A percentile compares a stretch with the other conserved stretches of the same genome.
Evolutionary conservation across 108 stramenopile species (phyloP).

Genomic region (Seminavis robusta): DNA sequence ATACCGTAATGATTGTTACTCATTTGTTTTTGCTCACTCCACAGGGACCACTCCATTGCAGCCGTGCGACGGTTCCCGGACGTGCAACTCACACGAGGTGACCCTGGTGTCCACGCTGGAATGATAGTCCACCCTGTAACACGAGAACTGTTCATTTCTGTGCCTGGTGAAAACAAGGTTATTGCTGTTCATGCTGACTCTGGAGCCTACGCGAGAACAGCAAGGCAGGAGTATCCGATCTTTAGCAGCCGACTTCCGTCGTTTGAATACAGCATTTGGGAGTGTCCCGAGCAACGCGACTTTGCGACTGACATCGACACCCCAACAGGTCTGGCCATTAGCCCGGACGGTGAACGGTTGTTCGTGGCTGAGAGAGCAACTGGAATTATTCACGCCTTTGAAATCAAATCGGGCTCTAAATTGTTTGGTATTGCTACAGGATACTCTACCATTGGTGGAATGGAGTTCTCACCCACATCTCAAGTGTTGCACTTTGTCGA

Average conservation of each 20-base stretch:
- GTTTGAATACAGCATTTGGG: slow-evolving; percentile 49
- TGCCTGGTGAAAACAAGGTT: slow-evolving; percentile 24
- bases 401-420: slow-evolving; percentile 24
- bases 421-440: slow-evolving; percentile 23
- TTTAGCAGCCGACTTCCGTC: slow-evolving; percentile 30
- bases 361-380: slow-evolving; percentile 38
- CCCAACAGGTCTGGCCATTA: slow-evolving; percentile 39
- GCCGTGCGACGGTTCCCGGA: slow-evolving; percentile 38
- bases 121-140: slow-evolving; percentile 39
- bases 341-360: slow-evolving; percentile 20
- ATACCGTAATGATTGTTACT: no score
- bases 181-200: slow-evolving; percentile 27
- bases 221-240: slow-evolving; percentile 45
- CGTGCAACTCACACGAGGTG: slow-evolving; percentile 20
- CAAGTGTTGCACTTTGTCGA: slow-evolving; percentile 40
- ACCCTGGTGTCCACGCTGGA: slow-evolving; percentile 17
- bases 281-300: slow-evolving; percentile 31
- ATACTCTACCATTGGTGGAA: slow-evolving; percentile 32
- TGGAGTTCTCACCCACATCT: slow-evolving; percentile 22
- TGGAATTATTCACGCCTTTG: slow-evolving; percentile 27
- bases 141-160: slow-evolving; percentile 31
- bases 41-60: slow-evolving; percentile 45
- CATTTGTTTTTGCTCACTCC: no score
- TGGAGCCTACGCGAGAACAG: slow-evolving; percentile 40
- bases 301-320: slow-evolving; percentile 17